Percentiles rank a stretch among this genome's conserved stretches.
Evolutionary conservation across 108 stramenopile species (phyloP).

Genomic region (Cyclotella choctawhatcheeana): DNA sequence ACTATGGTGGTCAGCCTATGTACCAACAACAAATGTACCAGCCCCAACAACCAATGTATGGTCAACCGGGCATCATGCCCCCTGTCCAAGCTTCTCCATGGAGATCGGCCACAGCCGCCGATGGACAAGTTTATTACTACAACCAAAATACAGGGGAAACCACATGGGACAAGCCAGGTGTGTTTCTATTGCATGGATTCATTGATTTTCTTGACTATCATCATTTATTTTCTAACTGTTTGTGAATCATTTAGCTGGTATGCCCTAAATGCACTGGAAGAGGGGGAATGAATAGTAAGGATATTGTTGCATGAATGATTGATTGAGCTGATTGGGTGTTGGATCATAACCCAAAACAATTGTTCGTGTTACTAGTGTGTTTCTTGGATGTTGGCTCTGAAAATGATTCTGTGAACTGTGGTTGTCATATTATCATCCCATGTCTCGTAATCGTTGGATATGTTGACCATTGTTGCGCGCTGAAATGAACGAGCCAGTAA

Average conservation of each 20-base stretch:
- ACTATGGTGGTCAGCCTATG: constrained; percentile 39
- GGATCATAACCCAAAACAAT: constrained; percentile 5
- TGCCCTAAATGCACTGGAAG: constrained; percentile 55
- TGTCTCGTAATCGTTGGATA: neutral
- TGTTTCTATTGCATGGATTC: neutral
- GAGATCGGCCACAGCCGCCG: constrained; percentile 69
- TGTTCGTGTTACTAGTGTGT: constrained; percentile 28
- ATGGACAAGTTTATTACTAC: constrained; percentile 93
- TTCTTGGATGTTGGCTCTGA: constrained; percentile 14
- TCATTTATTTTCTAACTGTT: neutral
- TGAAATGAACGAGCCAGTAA: constrained; percentile 19
- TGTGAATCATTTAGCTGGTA: constrained; percentile 40
- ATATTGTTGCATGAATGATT: constrained; percentile 30
- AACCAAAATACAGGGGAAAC: constrained; percentile 87
- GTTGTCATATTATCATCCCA: constrained; percentile 13
- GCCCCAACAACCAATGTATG: constrained; percentile 41
- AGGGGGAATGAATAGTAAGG: constrained; percentile 15
- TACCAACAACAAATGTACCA: constrained; percentile 57
- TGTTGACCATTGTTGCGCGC: constrained; percentile 28
- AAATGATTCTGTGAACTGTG: constrained; percentile 20
- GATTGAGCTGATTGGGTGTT: constrained; percentile 7
- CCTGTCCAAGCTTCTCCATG: constrained; percentile 52
- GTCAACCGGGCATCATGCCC: constrained; percentile 26
- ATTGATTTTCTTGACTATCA: neutral
- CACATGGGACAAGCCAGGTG: constrained; percentile 85